Evolutionary conservation across 768 basidiomycete species (phyloP).

Genomic region (Pulveroboletus ravenelii): DNA sequence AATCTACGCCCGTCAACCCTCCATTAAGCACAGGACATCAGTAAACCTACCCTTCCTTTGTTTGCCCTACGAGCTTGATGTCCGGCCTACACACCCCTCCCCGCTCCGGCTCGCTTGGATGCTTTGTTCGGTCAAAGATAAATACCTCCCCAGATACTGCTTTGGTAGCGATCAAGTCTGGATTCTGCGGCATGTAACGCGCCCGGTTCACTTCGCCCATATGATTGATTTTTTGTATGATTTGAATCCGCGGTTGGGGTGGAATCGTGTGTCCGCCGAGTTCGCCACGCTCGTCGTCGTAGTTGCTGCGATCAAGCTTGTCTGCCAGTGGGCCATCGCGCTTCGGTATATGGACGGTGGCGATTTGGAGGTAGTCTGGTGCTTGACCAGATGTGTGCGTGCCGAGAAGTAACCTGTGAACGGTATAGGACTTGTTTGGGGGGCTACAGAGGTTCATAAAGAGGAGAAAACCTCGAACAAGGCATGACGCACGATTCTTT

Average conservation of each 20-base stretch:
- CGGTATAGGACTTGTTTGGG: conserved; percentile 87
- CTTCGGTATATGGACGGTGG: conserved; percentile 89
- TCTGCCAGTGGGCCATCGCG: conserved; percentile 65
- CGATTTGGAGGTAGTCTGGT: conserved; percentile 94
- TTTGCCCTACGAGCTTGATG: conserved; percentile 86
- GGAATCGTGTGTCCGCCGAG: conserved; percentile 88
- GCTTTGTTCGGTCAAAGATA: conserved; percentile 97
- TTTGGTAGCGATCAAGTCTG: conserved; percentile 95
- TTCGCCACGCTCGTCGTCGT: conserved; percentile 92
- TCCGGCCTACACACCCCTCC: conserved; percentile 85
- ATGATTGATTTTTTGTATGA: conserved; percentile 94
- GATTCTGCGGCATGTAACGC: conserved; percentile 99
- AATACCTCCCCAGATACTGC: conserved; percentile 85
- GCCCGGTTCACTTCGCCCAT: conserved; percentile 94
- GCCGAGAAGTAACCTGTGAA: conserved; percentile 90
- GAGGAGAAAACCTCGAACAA: background rate
- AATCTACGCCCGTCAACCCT: conserved; percentile 51
- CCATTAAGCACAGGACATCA: background rate
- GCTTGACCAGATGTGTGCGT: conserved; percentile 96
- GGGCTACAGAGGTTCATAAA: conserved; percentile 48
- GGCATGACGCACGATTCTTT: conserved; percentile 71
- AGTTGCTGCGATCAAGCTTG: conserved; percentile 72
- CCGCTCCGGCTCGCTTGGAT: conserved; percentile 86
- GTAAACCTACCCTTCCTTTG: conserved; percentile 78
- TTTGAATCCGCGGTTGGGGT: conserved; percentile 79